Base-by-base conservation (phyloP, 345 rosid genomes). In the Ceriops tagal region DNA sequence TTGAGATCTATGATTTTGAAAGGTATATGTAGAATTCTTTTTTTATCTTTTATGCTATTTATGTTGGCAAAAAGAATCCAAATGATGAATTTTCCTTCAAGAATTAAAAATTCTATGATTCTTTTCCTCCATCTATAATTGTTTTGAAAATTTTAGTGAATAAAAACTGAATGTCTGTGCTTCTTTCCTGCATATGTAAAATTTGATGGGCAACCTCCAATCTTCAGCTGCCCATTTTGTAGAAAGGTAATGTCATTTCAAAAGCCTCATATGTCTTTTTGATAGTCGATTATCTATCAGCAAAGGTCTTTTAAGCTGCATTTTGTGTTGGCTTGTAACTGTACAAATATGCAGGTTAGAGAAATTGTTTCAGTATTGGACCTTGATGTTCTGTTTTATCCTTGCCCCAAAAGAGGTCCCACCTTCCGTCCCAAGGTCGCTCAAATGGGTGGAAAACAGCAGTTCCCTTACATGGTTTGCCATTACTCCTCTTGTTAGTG, bases 1-100 rank as follows among this genome's bases (percentile, higher is more conserved):
- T 93, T 6, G 97, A 89, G 86, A 87, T 91, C 49, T 93, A 93
- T 26, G 98, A 93, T 77, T 93, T 89, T 79, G 98, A 91, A 86
- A 75, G 98, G 98, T 91, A 83, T 34, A 43, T 30, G 24, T 10
- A 8, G 28, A 10, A n/a, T 31, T 20, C 30, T 43, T 53, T 61
- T 67, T 47, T 5, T 6, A 30, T 32, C 11, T 51, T 66, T 69
- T 35, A 8, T 55, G 59, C 16, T 2, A 30, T n/a, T 19, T 53
- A 2, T 0, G n/a, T n/a, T 22, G 47, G 43, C 39, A 37, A 28
- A 60, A 22, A 31, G 30, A 30, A 49, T 15, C 64, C 43, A 72
- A 58, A 56, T 57, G 8, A 46, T 47, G n/a, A 52, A 47, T 53
- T 59, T 66, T 15, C 11, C 30, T 19, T 46, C 0, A 26, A 55